phyloP scores from a whole-genome alignment of 2,329 filamentous ascomycete species.

The Colletotrichum gloeosporioides region DNA sequence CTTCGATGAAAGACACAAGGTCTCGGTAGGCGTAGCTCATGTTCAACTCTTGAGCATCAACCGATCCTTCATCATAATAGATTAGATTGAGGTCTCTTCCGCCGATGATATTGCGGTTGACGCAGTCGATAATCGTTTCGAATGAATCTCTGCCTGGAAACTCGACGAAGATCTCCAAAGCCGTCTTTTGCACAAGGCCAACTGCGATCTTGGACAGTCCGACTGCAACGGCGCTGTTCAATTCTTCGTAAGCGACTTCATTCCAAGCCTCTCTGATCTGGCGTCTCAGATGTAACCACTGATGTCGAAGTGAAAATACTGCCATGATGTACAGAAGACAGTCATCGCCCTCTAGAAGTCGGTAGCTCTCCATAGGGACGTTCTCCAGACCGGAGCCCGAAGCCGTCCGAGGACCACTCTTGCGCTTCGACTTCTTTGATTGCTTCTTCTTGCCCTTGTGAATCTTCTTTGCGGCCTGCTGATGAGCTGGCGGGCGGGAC shows the following conservation, averaged over 20 bases:
- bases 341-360: conserved; percentile 44
- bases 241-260: conserved; percentile 46
- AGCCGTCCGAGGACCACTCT: background rate
- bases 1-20: conserved; percentile 47
- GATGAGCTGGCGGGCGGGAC: background rate
- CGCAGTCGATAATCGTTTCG: conserved; percentile 44
- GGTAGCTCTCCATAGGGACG: conserved; percentile 49
- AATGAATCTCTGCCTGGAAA: conserved; percentile 51
- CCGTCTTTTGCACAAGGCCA: conserved; percentile 42
- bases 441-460: conserved; percentile 3
- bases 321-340: conserved; percentile 31
- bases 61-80: background rate
- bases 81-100: conserved; percentile 18
- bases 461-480: background rate
- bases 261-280: conserved; percentile 46
- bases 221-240: conserved; percentile 52
- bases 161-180: conserved; percentile 45
- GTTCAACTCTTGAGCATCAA: conserved; percentile 49
- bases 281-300: conserved; percentile 44
- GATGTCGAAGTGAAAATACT: conserved; percentile 41
- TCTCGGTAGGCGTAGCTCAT: conserved; percentile 46
- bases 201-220: conserved; percentile 46
- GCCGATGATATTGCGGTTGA: conserved; percentile 41
- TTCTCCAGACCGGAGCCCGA: conserved; percentile 27
- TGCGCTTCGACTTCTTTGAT: conserved; percentile 17